Evolutionary conservation across 805 yeast species (phyloP).

Genomic region (Pichia nanzhaoensis): DNA sequence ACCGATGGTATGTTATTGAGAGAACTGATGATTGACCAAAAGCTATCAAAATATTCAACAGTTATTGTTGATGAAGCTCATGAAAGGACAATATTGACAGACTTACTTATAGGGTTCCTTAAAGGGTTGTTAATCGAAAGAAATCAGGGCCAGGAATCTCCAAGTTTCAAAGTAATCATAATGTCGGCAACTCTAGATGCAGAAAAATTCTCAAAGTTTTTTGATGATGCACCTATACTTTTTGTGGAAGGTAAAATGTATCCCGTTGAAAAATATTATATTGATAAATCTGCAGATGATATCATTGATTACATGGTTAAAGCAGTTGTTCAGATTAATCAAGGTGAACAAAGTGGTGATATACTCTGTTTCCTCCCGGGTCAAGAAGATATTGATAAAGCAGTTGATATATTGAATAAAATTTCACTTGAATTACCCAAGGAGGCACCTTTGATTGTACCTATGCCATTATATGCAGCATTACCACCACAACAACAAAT

Average conservation of each 20-base stretch:
- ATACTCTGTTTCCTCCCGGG: slow-evolving; percentile 91
- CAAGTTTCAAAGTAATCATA: slow-evolving; percentile 60
- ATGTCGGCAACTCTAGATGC: slow-evolving; percentile 99
- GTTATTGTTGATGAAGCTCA: slow-evolving; percentile 95
- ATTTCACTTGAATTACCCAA: slow-evolving; percentile 61
- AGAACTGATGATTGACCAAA: slow-evolving; percentile 74
- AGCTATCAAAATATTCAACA: slow-evolving; percentile 59
- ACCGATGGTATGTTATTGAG: slow-evolving; percentile 97
- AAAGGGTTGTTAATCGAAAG: slow-evolving; percentile 50
- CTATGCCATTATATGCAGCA: slow-evolving; percentile 90
- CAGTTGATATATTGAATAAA: slow-evolving; percentile 53
- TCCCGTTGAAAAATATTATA: slow-evolving; percentile 69
- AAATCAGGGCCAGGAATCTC: slow-evolving; percentile 34
- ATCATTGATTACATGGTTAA: slow-evolving; percentile 73
- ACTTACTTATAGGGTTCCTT: slow-evolving; percentile 80
- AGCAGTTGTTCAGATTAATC: slow-evolving; percentile 71
- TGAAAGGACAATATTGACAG: slow-evolving; percentile 90
- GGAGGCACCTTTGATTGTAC: slow-evolving; percentile 67
- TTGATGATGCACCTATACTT: slow-evolving; percentile 71
- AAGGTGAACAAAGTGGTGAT: slow-evolving; percentile 80
- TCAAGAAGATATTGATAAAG: slow-evolving; percentile 93
- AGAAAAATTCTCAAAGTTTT: slow-evolving; percentile 73
- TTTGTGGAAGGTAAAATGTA: slow-evolving; percentile 87
- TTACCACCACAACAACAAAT: slow-evolving; percentile 80
- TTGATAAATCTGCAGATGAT: slow-evolving; percentile 65